Conservation (phyloP, 495 filamentous ascomycete species). For the Emericellopsis terricola region DNA sequence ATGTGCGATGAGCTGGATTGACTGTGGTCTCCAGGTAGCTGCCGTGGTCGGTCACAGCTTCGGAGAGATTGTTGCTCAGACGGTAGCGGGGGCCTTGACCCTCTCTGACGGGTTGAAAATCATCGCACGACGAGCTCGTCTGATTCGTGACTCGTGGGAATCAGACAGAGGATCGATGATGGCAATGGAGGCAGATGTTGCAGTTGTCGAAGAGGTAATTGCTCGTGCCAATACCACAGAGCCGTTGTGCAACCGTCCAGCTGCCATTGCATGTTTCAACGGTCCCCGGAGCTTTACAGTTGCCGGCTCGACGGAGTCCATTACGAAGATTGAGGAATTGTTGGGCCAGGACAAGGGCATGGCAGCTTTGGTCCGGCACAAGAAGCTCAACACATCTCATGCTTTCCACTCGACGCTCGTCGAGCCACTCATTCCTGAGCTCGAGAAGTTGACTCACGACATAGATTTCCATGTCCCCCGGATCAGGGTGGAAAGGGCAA, state of each 20-base stretch:
- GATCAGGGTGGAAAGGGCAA: constrained; percentile 8
- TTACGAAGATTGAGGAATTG: constrained; percentile 12
- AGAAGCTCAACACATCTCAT: constrained; percentile 24
- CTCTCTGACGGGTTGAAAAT: constrained; percentile 22
- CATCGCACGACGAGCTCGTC: constrained; percentile 17
- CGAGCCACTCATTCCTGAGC: constrained; percentile 15
- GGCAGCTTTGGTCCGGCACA: constrained; percentile 4
- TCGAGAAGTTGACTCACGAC: constrained; percentile 11
- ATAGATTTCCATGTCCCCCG: constrained; percentile 9
- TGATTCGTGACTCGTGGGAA: constrained; percentile 21
- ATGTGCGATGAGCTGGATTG: constrained; percentile 30
- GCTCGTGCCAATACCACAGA: not conserved
- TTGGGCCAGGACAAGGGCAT: too few species aligned
- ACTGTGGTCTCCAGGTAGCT: constrained; percentile 20
- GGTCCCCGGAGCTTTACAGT: constrained; percentile 26
- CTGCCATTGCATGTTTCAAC: constrained; percentile 33
- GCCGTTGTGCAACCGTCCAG: not conserved
- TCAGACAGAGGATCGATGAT: constrained; percentile 27
- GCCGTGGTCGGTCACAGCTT: constrained; percentile 33
- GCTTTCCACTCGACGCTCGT: constrained; percentile 33
- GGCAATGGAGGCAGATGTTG: constrained; percentile 19
- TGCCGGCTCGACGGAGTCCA: constrained; percentile 18
- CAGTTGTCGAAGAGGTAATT: constrained; percentile 8
- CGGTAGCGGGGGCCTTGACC: constrained; percentile 16
- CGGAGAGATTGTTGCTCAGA: constrained; percentile 32